Percentiles rank a stretch among this genome's conserved stretches.
phyloP scores from a whole-genome alignment of 371 early-diverging fungal species.

The Rhizopus stolonifer region DNA sequence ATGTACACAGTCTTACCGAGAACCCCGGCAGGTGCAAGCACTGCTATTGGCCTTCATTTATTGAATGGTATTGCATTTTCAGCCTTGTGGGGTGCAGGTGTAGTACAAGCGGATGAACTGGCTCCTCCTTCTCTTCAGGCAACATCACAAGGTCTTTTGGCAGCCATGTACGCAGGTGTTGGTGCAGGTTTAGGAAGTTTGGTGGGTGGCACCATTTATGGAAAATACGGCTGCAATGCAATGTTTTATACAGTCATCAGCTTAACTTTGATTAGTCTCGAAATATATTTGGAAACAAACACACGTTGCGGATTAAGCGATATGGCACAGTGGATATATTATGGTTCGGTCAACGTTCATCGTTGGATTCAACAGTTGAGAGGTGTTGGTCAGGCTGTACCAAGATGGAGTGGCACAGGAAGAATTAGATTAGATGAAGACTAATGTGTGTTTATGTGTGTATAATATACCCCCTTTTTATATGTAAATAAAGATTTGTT shows the following conservation, averaged over 20 bases:
- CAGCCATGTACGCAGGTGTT: slow-evolving; percentile 55
- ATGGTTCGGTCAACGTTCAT: slow-evolving; percentile 22
- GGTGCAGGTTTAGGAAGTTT: slow-evolving; percentile 51
- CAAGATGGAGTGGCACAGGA: slow-evolving; percentile 49
- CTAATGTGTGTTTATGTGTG: not conserved
- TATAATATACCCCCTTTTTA: not conserved
- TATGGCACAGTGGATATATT: slow-evolving; percentile 28
- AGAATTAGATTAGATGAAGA: slow-evolving; percentile 40
- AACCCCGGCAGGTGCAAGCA: slow-evolving; percentile 45
- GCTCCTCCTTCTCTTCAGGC: slow-evolving; percentile 53
- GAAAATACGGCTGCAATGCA: slow-evolving; percentile 39
- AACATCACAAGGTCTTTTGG: slow-evolving; percentile 53
- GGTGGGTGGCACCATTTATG: slow-evolving; percentile 46
- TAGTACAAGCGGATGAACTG: slow-evolving; percentile 53
- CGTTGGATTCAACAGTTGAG: slow-evolving; percentile 39
- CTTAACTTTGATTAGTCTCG: slow-evolving; percentile 38
- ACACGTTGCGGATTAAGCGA: slow-evolving; percentile 47
- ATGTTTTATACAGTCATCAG: slow-evolving; percentile 52
- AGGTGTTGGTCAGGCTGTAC: slow-evolving; percentile 45
- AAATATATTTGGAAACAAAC: slow-evolving; percentile 48
- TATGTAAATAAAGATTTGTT: not conserved
- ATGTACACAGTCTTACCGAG: slow-evolving; percentile 49
- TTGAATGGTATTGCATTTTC: slow-evolving; percentile 55
- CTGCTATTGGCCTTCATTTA: slow-evolving; percentile 47
- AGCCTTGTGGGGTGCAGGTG: slow-evolving; percentile 55